Conservation (phyloP, 148 eudicot genomes). For the Linanthus parryae region DNA sequence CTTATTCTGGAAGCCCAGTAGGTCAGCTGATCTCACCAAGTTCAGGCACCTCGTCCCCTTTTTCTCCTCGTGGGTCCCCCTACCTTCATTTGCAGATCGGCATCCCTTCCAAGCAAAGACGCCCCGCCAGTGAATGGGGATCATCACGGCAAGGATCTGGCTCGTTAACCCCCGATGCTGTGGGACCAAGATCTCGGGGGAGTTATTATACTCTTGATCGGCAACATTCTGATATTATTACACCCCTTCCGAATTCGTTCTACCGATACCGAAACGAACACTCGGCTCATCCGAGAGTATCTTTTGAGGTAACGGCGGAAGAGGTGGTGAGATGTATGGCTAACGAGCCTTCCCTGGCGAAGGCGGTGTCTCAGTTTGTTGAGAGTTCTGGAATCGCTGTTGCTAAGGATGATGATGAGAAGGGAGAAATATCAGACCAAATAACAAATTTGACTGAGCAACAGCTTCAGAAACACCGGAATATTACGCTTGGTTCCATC, state of each 20-base stretch:
- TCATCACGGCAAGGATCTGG: slow-evolving; percentile 71
- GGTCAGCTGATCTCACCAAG: slow-evolving; percentile 83
- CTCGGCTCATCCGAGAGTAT: slow-evolving; percentile 46
- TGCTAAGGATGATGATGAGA: slow-evolving; percentile 24
- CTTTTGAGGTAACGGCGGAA: slow-evolving; percentile 80
- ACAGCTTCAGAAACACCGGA: slow-evolving; percentile 52
- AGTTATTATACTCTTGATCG: slow-evolving; percentile 25
- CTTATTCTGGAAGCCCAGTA: slow-evolving; percentile 86
- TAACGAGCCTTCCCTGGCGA: slow-evolving; percentile 50
- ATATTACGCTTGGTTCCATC: slow-evolving; percentile 63
- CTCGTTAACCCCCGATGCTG: slow-evolving; percentile 61
- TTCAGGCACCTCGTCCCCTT: slow-evolving; percentile 91
- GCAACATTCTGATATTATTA: slow-evolving; percentile 47
- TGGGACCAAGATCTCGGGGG: slow-evolving; percentile 36
- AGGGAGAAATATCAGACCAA: no score
- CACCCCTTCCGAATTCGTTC: slow-evolving; percentile 31
- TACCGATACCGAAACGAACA: slow-evolving; percentile 36
- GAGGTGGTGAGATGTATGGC: slow-evolving; percentile 80
- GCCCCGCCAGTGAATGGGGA: slow-evolving; percentile 46
- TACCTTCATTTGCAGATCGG: slow-evolving; percentile 46
- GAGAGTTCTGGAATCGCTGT: slow-evolving; percentile 14
- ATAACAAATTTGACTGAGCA: no score
- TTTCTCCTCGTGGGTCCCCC: slow-evolving; percentile 34
- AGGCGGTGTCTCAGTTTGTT: slow-evolving; percentile 18
- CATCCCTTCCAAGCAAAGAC: slow-evolving; percentile 47